These are phyloP conservation scores for Parachaetomium inaequale DNA, from an alignment of 495 filamentous ascomycete species.

Conservation along the genomic window DNA sequence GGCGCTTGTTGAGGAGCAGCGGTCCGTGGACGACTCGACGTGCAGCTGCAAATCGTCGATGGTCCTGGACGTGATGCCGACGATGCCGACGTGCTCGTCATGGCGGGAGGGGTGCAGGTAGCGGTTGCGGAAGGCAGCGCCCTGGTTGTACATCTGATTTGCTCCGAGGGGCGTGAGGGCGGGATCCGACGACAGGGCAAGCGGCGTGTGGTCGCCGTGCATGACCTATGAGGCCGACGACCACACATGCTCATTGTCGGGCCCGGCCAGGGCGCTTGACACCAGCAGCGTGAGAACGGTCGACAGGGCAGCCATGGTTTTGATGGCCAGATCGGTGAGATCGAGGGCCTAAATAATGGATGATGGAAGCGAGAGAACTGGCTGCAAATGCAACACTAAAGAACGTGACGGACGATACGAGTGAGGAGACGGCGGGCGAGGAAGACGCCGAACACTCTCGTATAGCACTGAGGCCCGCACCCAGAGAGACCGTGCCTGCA, in stretches of 20 bases:
- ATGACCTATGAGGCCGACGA: conserved; percentile 41
- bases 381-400: neutral
- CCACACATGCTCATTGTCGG: conserved; percentile 40
- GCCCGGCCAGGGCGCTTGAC: conserved; percentile 24
- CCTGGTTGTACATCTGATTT: conserved; percentile 39
- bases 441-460: neutral
- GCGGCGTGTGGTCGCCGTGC: conserved; percentile 43
- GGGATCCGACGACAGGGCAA: neutral
- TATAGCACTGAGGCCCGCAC: neutral
- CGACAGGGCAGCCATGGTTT: conserved; percentile 23
- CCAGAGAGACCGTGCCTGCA: too few relatives aligned
- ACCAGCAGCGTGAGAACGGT: conserved; percentile 18
- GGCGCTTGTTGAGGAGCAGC: conserved; percentile 34
- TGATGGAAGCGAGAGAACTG: neutral
- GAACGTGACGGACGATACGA: neutral
- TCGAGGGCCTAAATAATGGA: neutral
- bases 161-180: conserved; percentile 43
- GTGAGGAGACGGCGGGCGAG: neutral
- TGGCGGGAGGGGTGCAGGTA: conserved; percentile 31
- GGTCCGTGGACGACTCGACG: conserved; percentile 34
- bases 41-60: conserved; percentile 41
- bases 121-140: conserved; percentile 34
- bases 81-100: conserved; percentile 31
- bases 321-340: neutral
- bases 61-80: conserved; percentile 32